Base-by-base conservation (phyloP, 306 rosid species). In the Casuarina equisetifolia region DNA sequence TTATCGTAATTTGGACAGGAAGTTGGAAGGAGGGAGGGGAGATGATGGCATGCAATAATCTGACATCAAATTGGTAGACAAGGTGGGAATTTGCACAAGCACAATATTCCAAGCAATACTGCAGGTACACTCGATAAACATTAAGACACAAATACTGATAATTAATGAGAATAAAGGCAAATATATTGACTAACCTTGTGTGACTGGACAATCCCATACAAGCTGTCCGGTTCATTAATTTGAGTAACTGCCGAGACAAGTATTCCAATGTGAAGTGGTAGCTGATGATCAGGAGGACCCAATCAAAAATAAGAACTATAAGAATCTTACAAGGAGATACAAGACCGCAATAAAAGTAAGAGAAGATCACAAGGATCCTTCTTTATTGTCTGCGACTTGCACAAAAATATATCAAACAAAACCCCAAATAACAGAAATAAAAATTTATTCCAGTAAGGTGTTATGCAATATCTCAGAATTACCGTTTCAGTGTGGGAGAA, bases 161-260 rank as follows among this genome's bases (percentile, higher is more conserved):
- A 63, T 63, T 44, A 45, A 39, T 2, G 10, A 39, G 17, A 38
- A 38, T 46, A 63, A 38, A 67, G 46, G 57, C 35, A 82, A 68
- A 53, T 53, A 67, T 48, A 70, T 72, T n/a, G 62, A 74, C 90
- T 82, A 25, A 94, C 97, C 97, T 92, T 89, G 85, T 90, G 96
- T 55, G 96, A 90, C 82, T 92, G 97, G 82, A 92, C 88, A 74
- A 94, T 94, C 81, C 98, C 98, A 53, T 94, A 92, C 75, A 94
- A 88, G 91, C 97, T 90, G 87, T 94, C 97, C 38, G 96, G 97
- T 89, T 92, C 97, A 73, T 94, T 94, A 51, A 94, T 94, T 85
- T 90, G 86, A 84, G 91, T 92, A 72, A 89, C 87, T 6, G 98
- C 96, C 17, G 91, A 88, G 74, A 92, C 91, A 45, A 94, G 91